These are phyloP conservation scores for Narthecium ossifragum DNA, from an alignment of 106 monocot genomes.

Conservation along the genomic window DNA sequence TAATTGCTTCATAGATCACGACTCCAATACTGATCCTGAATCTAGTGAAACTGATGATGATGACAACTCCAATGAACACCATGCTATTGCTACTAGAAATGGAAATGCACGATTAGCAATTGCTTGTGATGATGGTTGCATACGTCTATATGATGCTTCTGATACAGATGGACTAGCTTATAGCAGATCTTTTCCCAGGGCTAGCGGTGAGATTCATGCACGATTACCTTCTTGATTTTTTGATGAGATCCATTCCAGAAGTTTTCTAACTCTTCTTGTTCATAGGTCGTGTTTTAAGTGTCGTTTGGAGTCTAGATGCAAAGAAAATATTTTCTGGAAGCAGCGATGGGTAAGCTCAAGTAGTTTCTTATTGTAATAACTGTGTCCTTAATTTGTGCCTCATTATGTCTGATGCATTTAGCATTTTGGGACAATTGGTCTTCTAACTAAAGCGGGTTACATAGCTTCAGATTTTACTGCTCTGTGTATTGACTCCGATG, in stretches of 20 bases:
- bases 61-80: slow-evolving; percentile 28
- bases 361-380: neutral
- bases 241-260: neutral
- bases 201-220: slow-evolving; percentile 58
- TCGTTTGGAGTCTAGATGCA: slow-evolving; percentile 85
- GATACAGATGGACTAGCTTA: slow-evolving; percentile 55
- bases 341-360: slow-evolving; percentile 70
- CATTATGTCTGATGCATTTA: neutral
- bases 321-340: slow-evolving; percentile 81
- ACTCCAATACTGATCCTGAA: slow-evolving; percentile 48
- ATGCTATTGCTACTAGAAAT: slow-evolving; percentile 14
- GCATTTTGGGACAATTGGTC: too few species aligned
- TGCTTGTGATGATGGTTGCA: slow-evolving; percentile 94
- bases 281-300: slow-evolving; percentile 77
- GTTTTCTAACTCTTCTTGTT: neutral
- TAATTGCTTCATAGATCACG: slow-evolving; percentile 37
- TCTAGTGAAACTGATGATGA: slow-evolving; percentile 37
- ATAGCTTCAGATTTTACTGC: too few species aligned
- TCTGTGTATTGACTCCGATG: too few species aligned
- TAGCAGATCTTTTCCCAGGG: slow-evolving; percentile 73
- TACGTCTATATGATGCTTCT: slow-evolving; percentile 57
- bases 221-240: neutral
- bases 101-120: slow-evolving; percentile 49
- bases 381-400: neutral
- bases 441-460: too few species aligned